Percentiles rank a stretch among this genome's conserved stretches.
Conservation (phyloP, 106 monocot genomes). For the Chionographis japonica region DNA sequence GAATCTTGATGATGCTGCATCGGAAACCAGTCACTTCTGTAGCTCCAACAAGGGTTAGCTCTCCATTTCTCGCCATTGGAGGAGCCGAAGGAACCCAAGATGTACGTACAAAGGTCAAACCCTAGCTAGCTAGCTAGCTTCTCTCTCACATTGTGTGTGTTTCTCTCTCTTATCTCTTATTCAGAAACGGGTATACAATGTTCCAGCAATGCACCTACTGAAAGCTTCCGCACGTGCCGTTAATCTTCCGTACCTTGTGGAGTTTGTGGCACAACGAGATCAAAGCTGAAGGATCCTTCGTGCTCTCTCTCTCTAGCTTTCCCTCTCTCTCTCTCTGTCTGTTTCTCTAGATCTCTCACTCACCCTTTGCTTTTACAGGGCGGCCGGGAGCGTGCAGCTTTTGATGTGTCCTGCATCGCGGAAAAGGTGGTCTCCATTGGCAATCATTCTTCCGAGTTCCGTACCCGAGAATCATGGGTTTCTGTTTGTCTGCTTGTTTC, state of each 20-base stretch:
- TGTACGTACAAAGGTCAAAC: background rate
- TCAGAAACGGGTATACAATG: no score
- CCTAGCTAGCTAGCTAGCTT: background rate
- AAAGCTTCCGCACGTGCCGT: no score
- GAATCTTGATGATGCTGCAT: constrained; percentile 50
- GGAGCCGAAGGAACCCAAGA: background rate
- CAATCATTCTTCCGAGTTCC: constrained; percentile 1
- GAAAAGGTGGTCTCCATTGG: background rate
- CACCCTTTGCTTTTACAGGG: background rate
- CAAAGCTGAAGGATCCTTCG: no score
- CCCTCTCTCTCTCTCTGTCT: no score
- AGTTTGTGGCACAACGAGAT: no score
- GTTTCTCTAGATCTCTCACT: background rate
- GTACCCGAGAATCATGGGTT: constrained; percentile 4
- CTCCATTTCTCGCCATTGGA: background rate
- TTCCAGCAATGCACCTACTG: no score
- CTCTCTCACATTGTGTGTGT: background rate
- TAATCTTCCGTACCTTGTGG: no score
- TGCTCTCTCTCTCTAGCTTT: no score
- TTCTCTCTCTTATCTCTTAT: no score
- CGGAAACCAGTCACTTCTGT: constrained; percentile 26
- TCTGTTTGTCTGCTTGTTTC: constrained; percentile 1
- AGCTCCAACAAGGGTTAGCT: background rate
- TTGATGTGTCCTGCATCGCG: background rate
- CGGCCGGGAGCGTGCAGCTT: background rate